Conservation (phyloP, 305 asterid genomes). For the Ajuga reptans region DNA sequence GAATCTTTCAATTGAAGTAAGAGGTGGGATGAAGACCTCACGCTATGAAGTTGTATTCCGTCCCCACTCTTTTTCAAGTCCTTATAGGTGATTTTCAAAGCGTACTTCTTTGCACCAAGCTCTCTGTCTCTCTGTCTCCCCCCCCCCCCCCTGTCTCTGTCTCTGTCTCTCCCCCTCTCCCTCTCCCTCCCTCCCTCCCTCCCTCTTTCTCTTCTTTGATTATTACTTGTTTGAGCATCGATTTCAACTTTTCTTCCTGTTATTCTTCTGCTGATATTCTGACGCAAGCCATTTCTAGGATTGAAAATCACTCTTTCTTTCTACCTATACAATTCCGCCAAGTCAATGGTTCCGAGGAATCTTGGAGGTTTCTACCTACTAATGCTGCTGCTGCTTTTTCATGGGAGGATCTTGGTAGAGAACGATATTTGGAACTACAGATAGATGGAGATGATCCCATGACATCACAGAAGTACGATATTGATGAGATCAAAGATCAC, state of each 20-base stretch:
- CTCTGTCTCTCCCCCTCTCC: neutral
- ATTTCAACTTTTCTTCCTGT: slow-evolving; percentile 11
- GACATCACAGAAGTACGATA: slow-evolving; percentile 61
- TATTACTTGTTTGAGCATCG: slow-evolving; percentile 5
- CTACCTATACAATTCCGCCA: slow-evolving; percentile 81
- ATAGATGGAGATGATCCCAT: slow-evolving; percentile 70
- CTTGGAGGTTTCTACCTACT: slow-evolving; percentile 80
- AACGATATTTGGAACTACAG: slow-evolving; percentile 57
- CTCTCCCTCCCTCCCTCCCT: too few species aligned
- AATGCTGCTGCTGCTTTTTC: slow-evolving; percentile 78
- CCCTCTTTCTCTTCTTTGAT: neutral
- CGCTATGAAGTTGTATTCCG: slow-evolving; percentile 81
- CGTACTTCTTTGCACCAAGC: slow-evolving; percentile 1
- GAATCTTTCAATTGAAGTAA: slow-evolving; percentile 66
- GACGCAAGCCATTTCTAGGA: slow-evolving; percentile 48
- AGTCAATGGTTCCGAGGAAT: slow-evolving; percentile 60
- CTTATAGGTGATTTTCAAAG: slow-evolving; percentile 69
- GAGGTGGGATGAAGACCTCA: slow-evolving; percentile 79
- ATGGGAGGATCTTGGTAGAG: slow-evolving; percentile 96
- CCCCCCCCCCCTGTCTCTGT: neutral
- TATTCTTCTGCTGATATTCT: slow-evolving; percentile 18
- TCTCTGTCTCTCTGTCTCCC: neutral
- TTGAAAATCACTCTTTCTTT: slow-evolving; percentile 80
- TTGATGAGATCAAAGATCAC: slow-evolving; percentile 85
- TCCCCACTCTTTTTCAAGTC: slow-evolving; percentile 72